A percentile compares a stretch with the other conserved stretches of the same genome.
phyloP scores from a whole-genome alignment of 768 basidiomycete genomes.

The Lanmaoa rubissima region DNA sequence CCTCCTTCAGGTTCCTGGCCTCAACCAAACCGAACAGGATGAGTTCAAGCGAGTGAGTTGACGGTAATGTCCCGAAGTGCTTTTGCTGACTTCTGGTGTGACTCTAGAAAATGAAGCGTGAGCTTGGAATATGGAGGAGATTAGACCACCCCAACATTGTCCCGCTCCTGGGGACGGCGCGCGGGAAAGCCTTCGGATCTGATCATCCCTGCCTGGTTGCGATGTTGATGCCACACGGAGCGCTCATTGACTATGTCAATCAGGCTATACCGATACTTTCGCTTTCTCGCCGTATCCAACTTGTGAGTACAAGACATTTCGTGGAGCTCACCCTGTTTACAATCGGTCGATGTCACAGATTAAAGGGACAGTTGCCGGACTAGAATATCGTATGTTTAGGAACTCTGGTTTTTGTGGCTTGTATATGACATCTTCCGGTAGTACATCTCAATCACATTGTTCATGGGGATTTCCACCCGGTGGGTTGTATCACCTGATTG shows the following conservation, averaged over 20 bases:
- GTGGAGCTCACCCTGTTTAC: neutral
- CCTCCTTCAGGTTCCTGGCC: neutral
- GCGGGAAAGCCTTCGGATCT: neutral
- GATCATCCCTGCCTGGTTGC: constrained; percentile 6
- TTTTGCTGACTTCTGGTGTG: neutral
- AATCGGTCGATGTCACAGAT: neutral
- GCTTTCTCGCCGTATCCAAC: too few species aligned
- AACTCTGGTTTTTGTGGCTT: neutral
- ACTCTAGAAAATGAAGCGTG: constrained; percentile 6
- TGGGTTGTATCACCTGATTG: neutral
- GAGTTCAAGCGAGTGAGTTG: neutral
- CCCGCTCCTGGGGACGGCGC: neutral
- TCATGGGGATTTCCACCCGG: constrained; percentile 10
- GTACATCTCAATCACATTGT: neutral
- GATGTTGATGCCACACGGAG: constrained; percentile 7
- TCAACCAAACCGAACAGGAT: neutral
- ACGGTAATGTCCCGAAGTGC: neutral
- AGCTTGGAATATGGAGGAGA: constrained; percentile 6
- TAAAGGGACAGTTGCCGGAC: neutral
- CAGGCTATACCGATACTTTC: too few species aligned
- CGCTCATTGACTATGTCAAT: neutral
- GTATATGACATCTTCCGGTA: neutral
- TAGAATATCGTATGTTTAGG: neutral
- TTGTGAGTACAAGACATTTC: too few species aligned
- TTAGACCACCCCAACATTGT: constrained; percentile 10